Conservation (phyloP, 805 yeast species). For the Kodamaea fukazawae region DNA sequence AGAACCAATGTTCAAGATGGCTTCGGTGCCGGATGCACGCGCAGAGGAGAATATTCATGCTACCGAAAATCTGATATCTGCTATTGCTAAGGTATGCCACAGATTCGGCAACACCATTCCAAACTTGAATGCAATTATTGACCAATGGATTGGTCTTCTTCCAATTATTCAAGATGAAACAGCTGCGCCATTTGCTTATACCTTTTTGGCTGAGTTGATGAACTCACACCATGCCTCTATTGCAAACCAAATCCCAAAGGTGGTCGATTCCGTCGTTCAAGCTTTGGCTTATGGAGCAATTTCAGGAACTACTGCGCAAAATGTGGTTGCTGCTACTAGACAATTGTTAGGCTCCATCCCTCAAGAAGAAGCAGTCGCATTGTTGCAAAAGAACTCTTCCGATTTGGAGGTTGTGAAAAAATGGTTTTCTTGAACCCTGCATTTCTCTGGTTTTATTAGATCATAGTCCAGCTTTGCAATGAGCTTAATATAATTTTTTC, state of each 20-base stretch:
- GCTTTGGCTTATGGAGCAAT: constrained; percentile 70
- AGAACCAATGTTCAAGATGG: constrained; percentile 70
- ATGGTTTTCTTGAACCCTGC: constrained; percentile 42
- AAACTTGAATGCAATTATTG: constrained; percentile 58
- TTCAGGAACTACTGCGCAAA: constrained; percentile 68
- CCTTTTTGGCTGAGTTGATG: constrained; percentile 56
- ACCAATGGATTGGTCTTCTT: constrained; percentile 75
- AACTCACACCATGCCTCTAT: constrained; percentile 37
- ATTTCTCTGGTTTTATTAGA: neutral
- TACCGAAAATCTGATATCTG: constrained; percentile 79
- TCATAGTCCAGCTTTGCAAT: too few relatives aligned
- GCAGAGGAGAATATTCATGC: constrained; percentile 83
- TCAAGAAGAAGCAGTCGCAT: constrained; percentile 61
- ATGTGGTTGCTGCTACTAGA: constrained; percentile 61
- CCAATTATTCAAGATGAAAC: constrained; percentile 84
- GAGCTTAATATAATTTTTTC: too few relatives aligned
- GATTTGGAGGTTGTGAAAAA: constrained; percentile 60
- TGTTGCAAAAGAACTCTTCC: constrained; percentile 61
- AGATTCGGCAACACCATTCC: constrained; percentile 58
- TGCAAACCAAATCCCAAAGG: constrained; percentile 54
- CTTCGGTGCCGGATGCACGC: constrained; percentile 75
- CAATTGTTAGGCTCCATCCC: constrained; percentile 63
- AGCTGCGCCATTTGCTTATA: constrained; percentile 83
- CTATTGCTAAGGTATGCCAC: constrained; percentile 82
- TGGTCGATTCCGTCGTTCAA: constrained; percentile 67